Conservation (phyloP, 2,329 filamentous ascomycete species). For the Paecilomyces sp. region DNA sequence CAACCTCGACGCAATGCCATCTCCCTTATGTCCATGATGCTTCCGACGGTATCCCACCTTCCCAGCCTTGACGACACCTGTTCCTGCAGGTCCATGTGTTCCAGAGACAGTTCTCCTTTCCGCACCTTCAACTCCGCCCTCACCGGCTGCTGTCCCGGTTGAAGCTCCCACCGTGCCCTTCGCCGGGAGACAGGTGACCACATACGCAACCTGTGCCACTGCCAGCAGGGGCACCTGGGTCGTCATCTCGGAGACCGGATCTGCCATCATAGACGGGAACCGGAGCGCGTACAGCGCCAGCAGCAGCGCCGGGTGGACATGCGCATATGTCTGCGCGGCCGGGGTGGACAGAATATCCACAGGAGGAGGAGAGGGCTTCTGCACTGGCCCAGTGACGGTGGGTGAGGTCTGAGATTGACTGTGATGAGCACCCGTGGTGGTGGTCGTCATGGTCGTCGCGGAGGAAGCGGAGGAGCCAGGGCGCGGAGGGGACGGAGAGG, state of each 20-base stretch:
- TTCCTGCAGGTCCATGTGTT: background rate
- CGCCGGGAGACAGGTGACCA: conserved; percentile 52
- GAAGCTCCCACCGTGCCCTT: conserved; percentile 26
- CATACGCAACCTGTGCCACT: conserved; percentile 55
- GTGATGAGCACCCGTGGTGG: conserved; percentile 3
- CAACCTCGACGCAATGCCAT: conserved; percentile 14
- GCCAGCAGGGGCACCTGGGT: conserved; percentile 56
- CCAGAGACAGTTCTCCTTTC: conserved; percentile 1
- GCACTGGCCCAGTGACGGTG: conserved; percentile 1
- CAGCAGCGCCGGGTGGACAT: conserved; percentile 62
- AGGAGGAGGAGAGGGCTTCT: conserved; percentile 28
- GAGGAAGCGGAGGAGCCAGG: background rate
- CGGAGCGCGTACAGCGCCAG: conserved; percentile 56
- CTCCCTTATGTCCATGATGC: conserved; percentile 9
- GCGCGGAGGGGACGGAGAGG: conserved; percentile 4
- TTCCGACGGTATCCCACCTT: conserved; percentile 17
- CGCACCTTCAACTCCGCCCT: background rate
- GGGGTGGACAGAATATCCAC: conserved; percentile 42
- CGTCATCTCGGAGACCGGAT: conserved; percentile 60
- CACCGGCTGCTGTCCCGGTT: background rate
- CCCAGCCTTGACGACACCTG: conserved; percentile 1
- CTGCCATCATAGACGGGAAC: conserved; percentile 60
- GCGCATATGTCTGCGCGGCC: conserved; percentile 50
- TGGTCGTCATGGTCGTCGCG: conserved; percentile 10
- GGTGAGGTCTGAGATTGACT: conserved; percentile 9